Percentiles rank a stretch among this genome's conserved stretches.
These are phyloP conservation scores for Ceratocystis ficicola DNA, from an alignment of 2,329 filamentous ascomycete species.

Conservation along the genomic window DNA sequence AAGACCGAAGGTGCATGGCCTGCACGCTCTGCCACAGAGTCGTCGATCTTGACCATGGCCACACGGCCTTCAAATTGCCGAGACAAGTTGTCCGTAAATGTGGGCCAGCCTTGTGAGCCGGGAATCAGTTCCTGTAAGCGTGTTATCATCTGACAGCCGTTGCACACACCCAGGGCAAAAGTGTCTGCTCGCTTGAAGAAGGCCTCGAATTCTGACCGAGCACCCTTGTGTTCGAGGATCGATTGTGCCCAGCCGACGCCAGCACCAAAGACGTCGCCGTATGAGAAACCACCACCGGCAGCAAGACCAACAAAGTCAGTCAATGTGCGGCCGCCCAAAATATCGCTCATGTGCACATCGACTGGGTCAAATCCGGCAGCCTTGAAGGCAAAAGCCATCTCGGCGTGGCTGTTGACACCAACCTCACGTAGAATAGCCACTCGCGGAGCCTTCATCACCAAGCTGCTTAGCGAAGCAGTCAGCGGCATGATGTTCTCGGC, in stretches of 20 bases:
- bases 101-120: conserved; percentile 71
- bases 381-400: conserved; percentile 95
- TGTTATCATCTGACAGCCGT: conserved; percentile 90
- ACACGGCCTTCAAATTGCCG: conserved; percentile 85
- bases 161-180: conserved; percentile 88
- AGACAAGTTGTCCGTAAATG: conserved; percentile 70
- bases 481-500: conserved; percentile 63
- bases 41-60: conserved; percentile 63
- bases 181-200: conserved; percentile 87
- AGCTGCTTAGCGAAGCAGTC: conserved; percentile 35
- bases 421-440: conserved; percentile 93
- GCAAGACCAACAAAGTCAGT: conserved; percentile 76
- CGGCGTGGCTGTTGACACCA: conserved; percentile 89
- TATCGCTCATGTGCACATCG: conserved; percentile 94
- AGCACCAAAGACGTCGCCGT: conserved; percentile 70
- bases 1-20: conserved; percentile 57
- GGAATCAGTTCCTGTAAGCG: conserved; percentile 70
- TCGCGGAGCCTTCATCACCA: conserved; percentile 46
- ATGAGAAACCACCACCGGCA: conserved; percentile 94
- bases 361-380: conserved; percentile 82
- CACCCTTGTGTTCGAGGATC: conserved; percentile 70
- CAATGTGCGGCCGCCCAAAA: conserved; percentile 67
- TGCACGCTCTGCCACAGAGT: conserved; percentile 21
- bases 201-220: conserved; percentile 60
- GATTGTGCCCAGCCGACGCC: conserved; percentile 94